Evolutionary conservation across 169 alveolate species (phyloP), one percentile per base, ranked within the genome.

Genomic region (Plasmodium sp.): DNA sequence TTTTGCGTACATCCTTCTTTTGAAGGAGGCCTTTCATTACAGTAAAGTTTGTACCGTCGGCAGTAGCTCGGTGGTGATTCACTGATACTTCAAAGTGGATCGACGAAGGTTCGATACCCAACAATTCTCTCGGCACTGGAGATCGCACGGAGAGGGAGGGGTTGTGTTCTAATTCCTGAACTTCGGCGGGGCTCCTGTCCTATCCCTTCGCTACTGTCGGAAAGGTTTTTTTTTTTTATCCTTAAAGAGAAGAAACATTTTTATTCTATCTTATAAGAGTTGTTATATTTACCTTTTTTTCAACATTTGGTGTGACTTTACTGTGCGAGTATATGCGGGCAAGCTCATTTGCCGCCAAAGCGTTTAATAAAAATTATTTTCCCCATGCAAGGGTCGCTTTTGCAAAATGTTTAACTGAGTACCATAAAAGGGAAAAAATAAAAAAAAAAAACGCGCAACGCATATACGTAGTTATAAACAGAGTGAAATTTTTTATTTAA

Each of bases 101-200:
- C 14, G 75, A 62, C n/a, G 75, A 62, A 62, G 75, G 75, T 62
- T 18, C 75, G 75, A 62, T 62, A 62, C 75, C 75, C 75, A 27
- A n/a, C 39, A 62, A 18, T 62, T 62, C 34, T 27, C 34, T 27
- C 39, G 75, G 0, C n/a, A n/a, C 34, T n/a, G 75, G 34, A 27
- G 75, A 18, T 62, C 27, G 75, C 36, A 27, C 34, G 75, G 75
- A 62, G 75, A 62, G 75, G 75, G 75, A 62, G 36, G 75, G 75
- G 34, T 62, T 62, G 75, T 62, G 75, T n/a, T n/a, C n/a, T 62
- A 6, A 62, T 18, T 48, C 58, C 58, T 48, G 58, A 48, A 48
- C 58, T 48, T 48, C 58, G 58, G 58, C 58, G 58, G 58, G 58
- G 58, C n/a, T 48, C 58, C 58, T 48, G 58, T 48, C 58, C 58